Percentiles rank a stretch among this genome's conserved stretches.
These are phyloP conservation scores for Mycena galopus DNA, from an alignment of 768 basidiomycete species.

Conservation along the genomic window DNA sequence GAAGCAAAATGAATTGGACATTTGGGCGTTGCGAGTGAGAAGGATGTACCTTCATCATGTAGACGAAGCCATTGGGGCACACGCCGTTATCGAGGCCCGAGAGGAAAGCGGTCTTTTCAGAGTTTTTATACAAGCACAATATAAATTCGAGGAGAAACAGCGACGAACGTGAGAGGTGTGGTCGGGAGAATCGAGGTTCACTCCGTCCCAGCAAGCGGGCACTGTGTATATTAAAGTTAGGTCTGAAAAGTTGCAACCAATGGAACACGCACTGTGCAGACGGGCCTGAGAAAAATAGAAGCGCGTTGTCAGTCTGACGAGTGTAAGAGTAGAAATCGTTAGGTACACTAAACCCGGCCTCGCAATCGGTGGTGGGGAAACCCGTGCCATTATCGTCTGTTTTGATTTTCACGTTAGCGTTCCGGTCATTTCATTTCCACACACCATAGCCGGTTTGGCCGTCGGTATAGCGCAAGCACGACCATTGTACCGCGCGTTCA, in stretches of 20 bases:
- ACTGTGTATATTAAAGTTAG: neutral
- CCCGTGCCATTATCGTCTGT: conserved; percentile 43
- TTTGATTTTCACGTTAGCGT: neutral
- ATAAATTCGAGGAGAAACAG: neutral
- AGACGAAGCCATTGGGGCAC: conserved; percentile 54
- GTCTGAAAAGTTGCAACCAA: neutral
- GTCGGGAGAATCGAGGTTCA: conserved; percentile 54
- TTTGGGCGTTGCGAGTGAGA: neutral
- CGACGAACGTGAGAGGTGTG: conserved; percentile 48
- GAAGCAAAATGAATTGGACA: neutral
- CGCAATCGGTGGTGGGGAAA: conserved; percentile 59
- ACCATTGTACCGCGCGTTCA: conserved; percentile 55
- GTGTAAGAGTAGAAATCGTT: neutral
- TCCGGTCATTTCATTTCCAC: neutral
- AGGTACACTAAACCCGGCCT: conserved; percentile 50
- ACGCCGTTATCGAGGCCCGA: conserved; percentile 37
- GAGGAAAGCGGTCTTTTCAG: conserved; percentile 10
- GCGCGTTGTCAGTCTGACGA: neutral
- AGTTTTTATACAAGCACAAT: neutral
- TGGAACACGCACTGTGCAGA: conserved; percentile 41
- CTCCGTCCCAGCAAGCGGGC: conserved; percentile 55
- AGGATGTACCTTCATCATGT: conserved; percentile 47
- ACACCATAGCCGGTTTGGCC: conserved; percentile 32
- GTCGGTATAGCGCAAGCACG: conserved; percentile 55
- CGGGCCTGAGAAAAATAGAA: conserved; percentile 36